A percentile compares a stretch with the other conserved stretches of the same genome.
phyloP scores from a whole-genome alignment of 208 protist species.

The Trypanosomatidae sp. region DNA sequence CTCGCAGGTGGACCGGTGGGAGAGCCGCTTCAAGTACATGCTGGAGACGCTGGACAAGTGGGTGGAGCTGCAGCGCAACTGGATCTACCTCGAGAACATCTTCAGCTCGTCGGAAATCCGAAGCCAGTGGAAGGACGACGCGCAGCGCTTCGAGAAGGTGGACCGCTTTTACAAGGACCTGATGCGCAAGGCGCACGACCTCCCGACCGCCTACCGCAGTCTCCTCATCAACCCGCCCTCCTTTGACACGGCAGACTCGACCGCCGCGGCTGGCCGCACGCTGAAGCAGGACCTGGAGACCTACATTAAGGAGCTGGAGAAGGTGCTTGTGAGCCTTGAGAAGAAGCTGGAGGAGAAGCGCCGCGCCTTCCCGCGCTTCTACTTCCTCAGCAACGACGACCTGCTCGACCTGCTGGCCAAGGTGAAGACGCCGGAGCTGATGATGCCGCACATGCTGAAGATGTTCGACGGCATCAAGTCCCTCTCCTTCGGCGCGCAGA shows the following conservation, averaged over 20 bases:
- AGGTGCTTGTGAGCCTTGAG: conserved; percentile 94
- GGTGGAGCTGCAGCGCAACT: conserved; percentile 95
- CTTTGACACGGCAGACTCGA: conserved; percentile 55
- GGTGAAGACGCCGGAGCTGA: conserved; percentile 96
- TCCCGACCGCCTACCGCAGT: conserved; percentile 87
- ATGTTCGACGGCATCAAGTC: conserved; percentile 97
- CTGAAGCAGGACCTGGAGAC: conserved; percentile 85
- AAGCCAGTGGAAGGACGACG: conserved; percentile 96
- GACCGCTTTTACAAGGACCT: conserved; percentile 95
- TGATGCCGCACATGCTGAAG: conserved; percentile 98
- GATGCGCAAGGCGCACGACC: conserved; percentile 93
- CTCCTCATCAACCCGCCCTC: conserved; percentile 87
- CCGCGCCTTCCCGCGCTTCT: conserved; percentile 96
- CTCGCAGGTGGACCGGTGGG: conserved; percentile 94
- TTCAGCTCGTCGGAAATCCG: conserved; percentile 95
- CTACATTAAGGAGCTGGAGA: conserved; percentile 95
- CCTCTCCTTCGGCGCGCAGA: conserved; percentile 69
- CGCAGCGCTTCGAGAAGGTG: conserved; percentile 94
- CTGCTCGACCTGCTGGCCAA: conserved; percentile 98
- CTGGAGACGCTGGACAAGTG: conserved; percentile 94
- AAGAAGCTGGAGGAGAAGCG: conserved; percentile 97
- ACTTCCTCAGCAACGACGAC: conserved; percentile 97
- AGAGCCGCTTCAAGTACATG: conserved; percentile 93
- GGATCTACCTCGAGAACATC: conserved; percentile 97
- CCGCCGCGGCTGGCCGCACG: conserved; percentile 35